Evolutionary conservation across 139 green algal genomes (phyloP), one percentile per base, ranked within the genome.

Genomic region (Tetradesmus lagerheimii): DNA sequence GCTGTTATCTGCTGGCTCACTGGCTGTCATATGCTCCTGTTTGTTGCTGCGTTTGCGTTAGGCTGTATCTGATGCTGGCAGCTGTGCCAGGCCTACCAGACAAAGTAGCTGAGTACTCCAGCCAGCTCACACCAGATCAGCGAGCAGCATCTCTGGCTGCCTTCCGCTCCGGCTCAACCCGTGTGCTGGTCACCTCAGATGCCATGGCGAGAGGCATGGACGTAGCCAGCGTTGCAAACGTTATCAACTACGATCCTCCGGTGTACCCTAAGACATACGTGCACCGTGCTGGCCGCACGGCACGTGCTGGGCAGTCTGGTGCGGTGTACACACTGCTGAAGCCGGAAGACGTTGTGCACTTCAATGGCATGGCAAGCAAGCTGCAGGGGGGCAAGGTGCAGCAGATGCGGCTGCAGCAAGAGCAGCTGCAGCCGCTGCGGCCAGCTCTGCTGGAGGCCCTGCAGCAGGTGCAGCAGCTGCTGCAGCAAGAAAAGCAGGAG

Each of bases 231-330:
- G 91, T 98, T 2, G 66, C 81, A 4, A 89, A 83, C 0, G 96
- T 99, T 23, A 85, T 99, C 18, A 99, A 98, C 90, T 99, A 99
- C 85, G 97, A 99, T 79, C 93, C 94, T 0, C 98, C 98, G 11
- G 91, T 96, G 41, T 98, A 99, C 85, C 92, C 95, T 8, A 99
- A 99, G 88, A 95, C 92, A 6, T 96, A 96, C 80, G 89, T 96
- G 77, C 94, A 95, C 88, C 93, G 97, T 3, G 96, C 95, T 0
- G 97, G 97, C 1, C 95, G 97, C 50, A 98, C 96, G 8, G 97
- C 97, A 0, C 92, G 97, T n/a, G 97, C 96, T 16, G 97, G 97
- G 18, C 85, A 89, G 11, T 9, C 50, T 1, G 96, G 96, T 0
- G 41, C 83, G 5, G 95, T 96, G 67, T 95, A 95, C 91, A 97